Base-by-base conservation (phyloP, 2,329 filamentous ascomycete species). In the Scedosporium boydii region DNA sequence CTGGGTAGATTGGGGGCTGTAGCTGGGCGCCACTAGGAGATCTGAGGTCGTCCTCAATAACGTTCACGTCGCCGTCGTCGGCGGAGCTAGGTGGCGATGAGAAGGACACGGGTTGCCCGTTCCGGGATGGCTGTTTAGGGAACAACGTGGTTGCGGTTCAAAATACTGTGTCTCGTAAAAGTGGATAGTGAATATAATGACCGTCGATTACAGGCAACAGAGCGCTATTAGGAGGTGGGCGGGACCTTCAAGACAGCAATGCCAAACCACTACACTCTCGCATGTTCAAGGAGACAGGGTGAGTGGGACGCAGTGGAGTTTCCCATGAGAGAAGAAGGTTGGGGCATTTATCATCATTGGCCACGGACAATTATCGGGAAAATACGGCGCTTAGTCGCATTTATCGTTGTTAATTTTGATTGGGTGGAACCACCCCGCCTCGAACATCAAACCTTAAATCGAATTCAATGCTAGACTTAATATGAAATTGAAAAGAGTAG, bases 1-100 rank as follows among this genome's bases (percentile, higher is more conserved):
- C 74, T 64, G 82, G 82, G 73, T 87, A 87, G 70, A 80, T 80
- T 60, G 85, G 84, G 66, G 84, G 85, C 60, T 83, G 83, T 63
- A 80, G 81, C 65, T 76, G 78, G 65, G 75, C 74, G 65, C 73
- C 71, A 64, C 64, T 72, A 66, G 70, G 68, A 65, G 66, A 62
- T 29, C 58, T 60, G 62, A 59, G 51, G 44, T 66, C 60, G 62
- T 63, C 57, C 58, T 66, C 63, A 65, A 64, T 63, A 61, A 68
- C 64, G 61, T 62, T 53, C 27, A 62, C 60, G 57, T 68, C 62
- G 61, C 69, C 65, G 62, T 68, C 64, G 66, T 68, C 64, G 66
- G 66, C 64, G 42, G 44, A 18, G 21, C 6, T 16, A 7, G 57
- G 46, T 14, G n/a, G 27, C 41, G 46, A 44, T n/a, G 16, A 26